Percentiles rank a stretch among this genome's conserved stretches.
phyloP scores from a whole-genome alignment of 179 eudicot genomes.

The Patellifolia procumbens region DNA sequence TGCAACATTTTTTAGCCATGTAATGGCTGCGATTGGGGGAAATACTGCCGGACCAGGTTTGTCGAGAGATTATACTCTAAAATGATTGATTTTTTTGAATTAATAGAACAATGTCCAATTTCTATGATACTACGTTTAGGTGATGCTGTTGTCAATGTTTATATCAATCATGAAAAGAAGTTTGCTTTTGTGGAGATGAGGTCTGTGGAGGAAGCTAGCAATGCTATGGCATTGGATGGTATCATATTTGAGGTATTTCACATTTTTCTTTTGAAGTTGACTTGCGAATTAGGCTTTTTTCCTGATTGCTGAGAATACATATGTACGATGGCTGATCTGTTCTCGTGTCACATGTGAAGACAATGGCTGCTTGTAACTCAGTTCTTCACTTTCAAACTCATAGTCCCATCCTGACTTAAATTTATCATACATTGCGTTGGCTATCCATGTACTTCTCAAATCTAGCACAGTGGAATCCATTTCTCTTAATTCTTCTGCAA shows the following conservation, averaged over 20 bases:
- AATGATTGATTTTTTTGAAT: neutral
- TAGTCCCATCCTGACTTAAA: neutral
- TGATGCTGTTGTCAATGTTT: slow-evolving; percentile 59
- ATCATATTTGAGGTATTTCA: slow-evolving; percentile 50
- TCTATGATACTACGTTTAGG: slow-evolving; percentile 28
- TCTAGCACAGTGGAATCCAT: neutral
- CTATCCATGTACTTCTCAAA: neutral
- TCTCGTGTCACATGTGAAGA: neutral
- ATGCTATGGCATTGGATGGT: slow-evolving; percentile 60
- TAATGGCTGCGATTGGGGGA: slow-evolving; percentile 59
- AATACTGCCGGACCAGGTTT: slow-evolving; percentile 65
- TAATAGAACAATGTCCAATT: neutral
- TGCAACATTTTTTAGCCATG: slow-evolving; percentile 52
- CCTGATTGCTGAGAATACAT: neutral
- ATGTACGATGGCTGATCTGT: neutral
- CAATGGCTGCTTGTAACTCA: neutral
- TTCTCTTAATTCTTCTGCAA: neutral
- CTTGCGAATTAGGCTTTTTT: neutral
- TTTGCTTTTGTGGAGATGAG: slow-evolving; percentile 66
- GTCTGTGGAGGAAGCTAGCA: slow-evolving; percentile 61
- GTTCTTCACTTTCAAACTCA: neutral
- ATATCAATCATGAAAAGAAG: slow-evolving; percentile 57
- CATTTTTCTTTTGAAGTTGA: slow-evolving; percentile 7
- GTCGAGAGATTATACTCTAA: slow-evolving; percentile 1
- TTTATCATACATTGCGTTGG: neutral